phyloP scores from a whole-genome alignment of 2,329 filamentous ascomycete species.

The Penicillium olsonii region DNA sequence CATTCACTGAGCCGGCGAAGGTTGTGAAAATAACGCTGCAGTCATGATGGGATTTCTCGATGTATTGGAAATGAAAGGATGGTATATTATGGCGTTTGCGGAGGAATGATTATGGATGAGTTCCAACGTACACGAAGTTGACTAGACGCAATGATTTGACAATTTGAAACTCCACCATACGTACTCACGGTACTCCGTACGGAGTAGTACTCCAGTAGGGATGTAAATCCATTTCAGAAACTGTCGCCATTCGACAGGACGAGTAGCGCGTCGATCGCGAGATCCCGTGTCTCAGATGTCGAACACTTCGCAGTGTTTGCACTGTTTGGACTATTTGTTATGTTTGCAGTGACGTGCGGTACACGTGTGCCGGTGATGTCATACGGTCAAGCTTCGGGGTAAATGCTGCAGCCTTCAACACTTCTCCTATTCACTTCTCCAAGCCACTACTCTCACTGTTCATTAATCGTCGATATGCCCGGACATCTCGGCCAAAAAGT shows the following conservation, averaged over 20 bases:
- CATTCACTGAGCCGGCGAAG: slow-evolving; percentile 26
- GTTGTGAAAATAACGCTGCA: slow-evolving; percentile 18
- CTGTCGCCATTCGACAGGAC: no score
- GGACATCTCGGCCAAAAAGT: slow-evolving; percentile 35
- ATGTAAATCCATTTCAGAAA: no score
- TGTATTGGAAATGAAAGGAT: no score
- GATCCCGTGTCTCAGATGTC: no score
- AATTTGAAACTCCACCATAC: no score
- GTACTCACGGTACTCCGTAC: not conserved
- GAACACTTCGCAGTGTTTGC: no score
- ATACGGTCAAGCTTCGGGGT: not conserved
- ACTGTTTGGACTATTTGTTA: not conserved
- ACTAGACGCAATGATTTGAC: no score
- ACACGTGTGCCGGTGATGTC: not conserved
- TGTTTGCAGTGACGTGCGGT: not conserved
- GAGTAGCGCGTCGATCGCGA: no score
- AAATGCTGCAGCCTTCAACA: not conserved
- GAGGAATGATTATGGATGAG: no score
- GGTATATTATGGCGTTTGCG: no score
- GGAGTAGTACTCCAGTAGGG: no score
- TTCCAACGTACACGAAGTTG: no score
- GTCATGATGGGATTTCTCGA: not conserved
- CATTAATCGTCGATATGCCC: slow-evolving; percentile 22
- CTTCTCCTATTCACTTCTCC: not conserved
- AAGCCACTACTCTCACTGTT: not conserved